phyloP scores from a whole-genome alignment of 176 grass and related monocot genomes.

The Phoenix roebelenii region DNA sequence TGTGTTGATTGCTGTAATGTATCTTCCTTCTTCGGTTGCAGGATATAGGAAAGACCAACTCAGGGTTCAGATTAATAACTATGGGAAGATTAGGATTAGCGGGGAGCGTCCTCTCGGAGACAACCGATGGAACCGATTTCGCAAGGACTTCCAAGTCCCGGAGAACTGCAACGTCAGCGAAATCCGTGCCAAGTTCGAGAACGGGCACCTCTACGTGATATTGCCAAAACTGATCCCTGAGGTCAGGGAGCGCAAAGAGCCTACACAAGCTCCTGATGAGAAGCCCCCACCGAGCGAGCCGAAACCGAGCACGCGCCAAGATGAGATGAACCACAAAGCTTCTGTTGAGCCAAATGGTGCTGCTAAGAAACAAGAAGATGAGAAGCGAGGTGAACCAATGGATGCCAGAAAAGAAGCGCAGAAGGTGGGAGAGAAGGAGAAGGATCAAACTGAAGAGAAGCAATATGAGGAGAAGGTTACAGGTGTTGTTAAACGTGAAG shows the following conservation, averaged over 20 bases:
- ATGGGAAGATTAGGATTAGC: slow-evolving; percentile 36
- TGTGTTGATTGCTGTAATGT: too few relatives aligned
- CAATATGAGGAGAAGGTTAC: neutral
- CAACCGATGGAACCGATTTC: slow-evolving; percentile 45
- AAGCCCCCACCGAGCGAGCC: too few relatives aligned
- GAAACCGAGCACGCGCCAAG: too few relatives aligned
- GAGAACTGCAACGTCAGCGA: slow-evolving; percentile 28
- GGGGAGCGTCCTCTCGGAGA: slow-evolving; percentile 26
- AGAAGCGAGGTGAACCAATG: neutral
- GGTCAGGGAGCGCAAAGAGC: too few relatives aligned
- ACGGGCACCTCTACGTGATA: slow-evolving; percentile 37
- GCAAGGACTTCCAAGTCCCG: slow-evolving; percentile 39
- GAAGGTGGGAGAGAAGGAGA: neutral
- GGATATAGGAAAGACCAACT: slow-evolving; percentile 61
- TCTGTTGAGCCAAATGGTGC: too few relatives aligned
- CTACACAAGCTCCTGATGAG: too few relatives aligned
- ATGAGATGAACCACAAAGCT: too few relatives aligned
- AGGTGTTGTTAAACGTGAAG: neutral
- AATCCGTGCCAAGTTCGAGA: slow-evolving; percentile 74
- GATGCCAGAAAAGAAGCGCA: neutral
- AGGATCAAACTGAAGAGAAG: neutral
- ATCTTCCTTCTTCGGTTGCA: slow-evolving; percentile 9
- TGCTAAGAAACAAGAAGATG: too few relatives aligned
- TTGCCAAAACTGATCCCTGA: slow-evolving; percentile 34
- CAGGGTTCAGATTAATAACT: slow-evolving; percentile 46